phyloP scores from a whole-genome alignment of 2,329 filamentous ascomycete genomes.

The Chlorencoelia australis region DNA sequence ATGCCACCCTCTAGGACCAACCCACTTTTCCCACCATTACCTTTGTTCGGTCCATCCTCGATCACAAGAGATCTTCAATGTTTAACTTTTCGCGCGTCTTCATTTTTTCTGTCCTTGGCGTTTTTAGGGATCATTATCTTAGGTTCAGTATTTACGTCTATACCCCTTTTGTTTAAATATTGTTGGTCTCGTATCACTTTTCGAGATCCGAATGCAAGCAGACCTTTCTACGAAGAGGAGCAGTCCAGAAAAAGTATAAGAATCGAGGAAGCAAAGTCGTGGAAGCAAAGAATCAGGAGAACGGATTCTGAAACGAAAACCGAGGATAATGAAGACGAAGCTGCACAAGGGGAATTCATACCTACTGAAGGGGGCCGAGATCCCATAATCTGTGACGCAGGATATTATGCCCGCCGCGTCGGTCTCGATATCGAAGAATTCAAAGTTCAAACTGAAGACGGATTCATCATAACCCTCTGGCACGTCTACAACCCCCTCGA shows the following conservation, averaged over 20 bases:
- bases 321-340: constrained; percentile 33
- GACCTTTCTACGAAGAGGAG: constrained; percentile 71
- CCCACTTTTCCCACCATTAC: constrained; percentile 75
- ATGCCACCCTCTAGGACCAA: constrained; percentile 62
- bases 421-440: constrained; percentile 78
- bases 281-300: constrained; percentile 40
- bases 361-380: constrained; percentile 76
- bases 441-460: constrained; percentile 84
- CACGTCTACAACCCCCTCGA: constrained; percentile 80
- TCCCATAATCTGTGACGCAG: constrained; percentile 65
- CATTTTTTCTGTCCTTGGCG: constrained; percentile 65
- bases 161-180: constrained; percentile 41
- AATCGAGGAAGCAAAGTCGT: constrained; percentile 47
- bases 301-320: constrained; percentile 25
- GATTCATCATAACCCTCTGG: constrained; percentile 82
- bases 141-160: constrained; percentile 59
- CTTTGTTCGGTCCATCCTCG: constrained; percentile 69
- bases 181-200: constrained; percentile 45
- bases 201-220: constrained; percentile 45
- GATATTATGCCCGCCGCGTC: constrained; percentile 79
- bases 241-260: constrained; percentile 45
- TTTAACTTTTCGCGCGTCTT: constrained; percentile 52
- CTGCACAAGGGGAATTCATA: constrained; percentile 40
- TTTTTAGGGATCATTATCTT: constrained; percentile 71
- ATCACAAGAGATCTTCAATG: constrained; percentile 55